Evolutionary conservation across 495 filamentous ascomycete genomes (phyloP).

Genomic region (Astrothelium macrocarpum): DNA sequence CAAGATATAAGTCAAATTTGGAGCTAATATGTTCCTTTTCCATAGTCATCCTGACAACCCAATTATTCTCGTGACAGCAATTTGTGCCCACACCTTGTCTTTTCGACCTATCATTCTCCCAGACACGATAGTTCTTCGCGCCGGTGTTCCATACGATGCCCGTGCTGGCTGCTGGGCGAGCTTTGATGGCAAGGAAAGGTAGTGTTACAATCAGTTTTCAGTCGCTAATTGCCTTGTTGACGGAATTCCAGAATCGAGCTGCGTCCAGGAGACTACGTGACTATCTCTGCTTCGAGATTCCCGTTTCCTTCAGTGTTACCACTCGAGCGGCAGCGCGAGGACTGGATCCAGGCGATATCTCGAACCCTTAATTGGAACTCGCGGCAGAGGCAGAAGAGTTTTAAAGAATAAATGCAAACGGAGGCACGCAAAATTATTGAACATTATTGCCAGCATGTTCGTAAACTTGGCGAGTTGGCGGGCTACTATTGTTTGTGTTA

Average conservation of each 20-base stretch:
- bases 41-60: constrained; percentile 79
- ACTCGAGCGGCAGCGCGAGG: constrained; percentile 62
- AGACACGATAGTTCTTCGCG: constrained; percentile 83
- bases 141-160: constrained; percentile 88
- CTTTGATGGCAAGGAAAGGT: constrained; percentile 88
- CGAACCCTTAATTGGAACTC: constrained; percentile 93
- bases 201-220: constrained; percentile 4
- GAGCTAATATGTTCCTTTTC: not conserved
- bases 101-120: constrained; percentile 94
- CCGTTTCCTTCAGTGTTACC: constrained; percentile 86
- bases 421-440: too few relatives aligned
- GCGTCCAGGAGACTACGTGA: constrained; percentile 86
- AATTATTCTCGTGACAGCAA: constrained; percentile 88
- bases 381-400: constrained; percentile 59
- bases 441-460: too few relatives aligned
- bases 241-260: constrained; percentile 55
- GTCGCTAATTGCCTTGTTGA: not conserved
- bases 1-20: not conserved
- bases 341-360: constrained; percentile 88
- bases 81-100: constrained; percentile 90
- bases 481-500: too few relatives aligned
- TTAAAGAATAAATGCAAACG: constrained; percentile 18
- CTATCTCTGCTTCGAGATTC: constrained; percentile 82
- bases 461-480: too few relatives aligned
- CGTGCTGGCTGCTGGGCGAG: constrained; percentile 88